phyloP scores from a whole-genome alignment of 1,284 basidiomycete genomes.

The Trichosporon ovoides region DNA sequence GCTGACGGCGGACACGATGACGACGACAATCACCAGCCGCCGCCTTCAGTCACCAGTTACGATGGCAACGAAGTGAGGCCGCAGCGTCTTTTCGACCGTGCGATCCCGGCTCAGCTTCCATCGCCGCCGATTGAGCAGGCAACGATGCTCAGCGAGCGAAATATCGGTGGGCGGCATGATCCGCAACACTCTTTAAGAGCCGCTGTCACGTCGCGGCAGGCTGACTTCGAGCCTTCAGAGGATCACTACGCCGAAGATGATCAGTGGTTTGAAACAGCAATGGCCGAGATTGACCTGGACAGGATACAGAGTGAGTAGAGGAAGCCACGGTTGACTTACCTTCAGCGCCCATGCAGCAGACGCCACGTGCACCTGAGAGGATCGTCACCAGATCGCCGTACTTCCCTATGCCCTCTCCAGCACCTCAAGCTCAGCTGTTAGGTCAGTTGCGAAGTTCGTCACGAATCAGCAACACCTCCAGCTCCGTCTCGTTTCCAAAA shows the following conservation, averaged over 20 bases:
- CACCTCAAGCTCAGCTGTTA: background rate
- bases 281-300: slow-evolving; percentile 12
- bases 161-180: no score
- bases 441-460: background rate
- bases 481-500: slow-evolving; percentile 10
- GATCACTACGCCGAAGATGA: slow-evolving; percentile 3
- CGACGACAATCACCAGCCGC: no score
- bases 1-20: no score
- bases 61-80: no score
- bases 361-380: background rate
- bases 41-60: background rate
- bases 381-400: background rate
- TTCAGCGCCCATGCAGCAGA: background rate
- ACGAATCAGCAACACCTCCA: background rate
- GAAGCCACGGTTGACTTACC: background rate
- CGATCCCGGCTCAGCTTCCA: no score
- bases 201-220: background rate
- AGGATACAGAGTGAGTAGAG: background rate
- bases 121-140: no score
- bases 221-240: background rate
- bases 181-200: background rate
- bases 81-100: no score
- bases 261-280: slow-evolving; percentile 9
- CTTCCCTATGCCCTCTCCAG: background rate
- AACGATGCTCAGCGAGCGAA: no score